Evolutionary conservation across 176 grass and related monocot genomes (phyloP).

Genomic region (Lolium rigidum): DNA sequence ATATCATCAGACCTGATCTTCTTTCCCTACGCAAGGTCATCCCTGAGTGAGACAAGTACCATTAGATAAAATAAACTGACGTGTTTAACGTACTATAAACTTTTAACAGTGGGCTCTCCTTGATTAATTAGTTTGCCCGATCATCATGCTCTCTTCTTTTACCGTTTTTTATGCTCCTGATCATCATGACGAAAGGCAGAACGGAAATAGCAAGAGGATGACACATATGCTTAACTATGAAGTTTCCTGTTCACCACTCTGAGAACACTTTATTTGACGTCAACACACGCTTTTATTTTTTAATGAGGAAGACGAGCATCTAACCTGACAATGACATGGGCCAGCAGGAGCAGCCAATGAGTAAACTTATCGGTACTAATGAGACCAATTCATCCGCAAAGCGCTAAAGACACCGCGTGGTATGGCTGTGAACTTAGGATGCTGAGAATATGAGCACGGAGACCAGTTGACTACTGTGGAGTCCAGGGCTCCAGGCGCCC

Average conservation of each 20-base stretch:
- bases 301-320: neutral
- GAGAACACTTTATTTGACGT: neutral
- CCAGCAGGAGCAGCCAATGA: neutral
- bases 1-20: neutral
- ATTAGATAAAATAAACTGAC: neutral
- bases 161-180: neutral
- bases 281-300: neutral
- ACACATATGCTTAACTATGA: neutral
- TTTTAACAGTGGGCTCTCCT: too few species aligned
- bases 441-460: neutral
- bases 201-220: neutral
- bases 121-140: too few species aligned
- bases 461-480: neutral
- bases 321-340: neutral
- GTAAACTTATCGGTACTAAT: neutral
- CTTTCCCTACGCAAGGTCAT: neutral
- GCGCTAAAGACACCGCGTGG: neutral
- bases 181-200: neutral
- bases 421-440: slow-evolving; percentile 3
- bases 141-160: neutral
- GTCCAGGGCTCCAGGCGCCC: neutral
- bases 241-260: neutral
- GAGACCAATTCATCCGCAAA: neutral
- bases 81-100: neutral
- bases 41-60: neutral